Conservation (phyloP, 2,329 filamentous ascomycete species). For the Curvularia eragrostidis region DNA sequence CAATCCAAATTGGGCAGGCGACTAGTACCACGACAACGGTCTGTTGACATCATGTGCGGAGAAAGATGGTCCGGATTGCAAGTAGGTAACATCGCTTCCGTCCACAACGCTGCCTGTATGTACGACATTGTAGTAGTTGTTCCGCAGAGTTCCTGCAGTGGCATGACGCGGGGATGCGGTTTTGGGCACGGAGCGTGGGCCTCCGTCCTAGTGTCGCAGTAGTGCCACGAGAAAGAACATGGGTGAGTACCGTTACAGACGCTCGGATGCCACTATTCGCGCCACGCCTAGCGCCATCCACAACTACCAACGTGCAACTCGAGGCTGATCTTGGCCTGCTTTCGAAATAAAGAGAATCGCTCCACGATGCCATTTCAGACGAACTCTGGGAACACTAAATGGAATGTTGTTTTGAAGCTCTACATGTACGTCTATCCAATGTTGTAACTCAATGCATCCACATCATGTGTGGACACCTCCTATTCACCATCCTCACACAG, state of each 20-base stretch:
- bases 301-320: neutral
- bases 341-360: neutral
- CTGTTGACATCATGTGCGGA: constrained; percentile 18
- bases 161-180: neutral
- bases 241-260: neutral
- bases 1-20: neutral
- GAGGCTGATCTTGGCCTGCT: neutral
- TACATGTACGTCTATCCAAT: neutral
- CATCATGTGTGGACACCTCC: neutral
- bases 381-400: too few relatives aligned
- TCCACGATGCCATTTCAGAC: neutral
- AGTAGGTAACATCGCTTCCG: constrained; percentile 7
- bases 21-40: neutral
- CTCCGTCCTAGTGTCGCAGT: neutral
- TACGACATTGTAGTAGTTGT: constrained; percentile 2
- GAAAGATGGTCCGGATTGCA: constrained; percentile 6
- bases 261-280: neutral
- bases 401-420: neutral
- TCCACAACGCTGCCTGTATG: neutral
- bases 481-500: neutral
- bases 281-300: neutral
- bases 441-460: neutral
- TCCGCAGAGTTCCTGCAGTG: neutral
- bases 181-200: constrained; percentile 1
- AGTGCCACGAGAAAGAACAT: neutral